phyloP scores from a whole-genome alignment of 495 filamentous ascomycete genomes.

The Polyplosphaeria fusca region DNA sequence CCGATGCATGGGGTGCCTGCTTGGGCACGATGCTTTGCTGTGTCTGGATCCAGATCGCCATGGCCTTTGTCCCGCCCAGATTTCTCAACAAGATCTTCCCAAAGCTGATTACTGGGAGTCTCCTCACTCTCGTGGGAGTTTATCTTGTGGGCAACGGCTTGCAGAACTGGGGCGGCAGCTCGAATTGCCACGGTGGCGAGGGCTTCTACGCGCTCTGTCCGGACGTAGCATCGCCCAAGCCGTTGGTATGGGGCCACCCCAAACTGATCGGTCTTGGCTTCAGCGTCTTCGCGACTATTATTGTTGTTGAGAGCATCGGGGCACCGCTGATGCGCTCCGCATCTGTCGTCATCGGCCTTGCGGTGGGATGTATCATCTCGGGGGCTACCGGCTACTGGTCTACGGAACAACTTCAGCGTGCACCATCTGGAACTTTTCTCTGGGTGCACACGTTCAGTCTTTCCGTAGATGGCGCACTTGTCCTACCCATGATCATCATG shows the following conservation, averaged over 20 bases:
- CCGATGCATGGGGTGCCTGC: constrained; percentile 42
- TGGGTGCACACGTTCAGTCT: constrained; percentile 45
- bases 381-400: constrained; percentile 40
- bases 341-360: constrained; percentile 42
- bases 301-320: constrained; percentile 42
- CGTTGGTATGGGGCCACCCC: constrained; percentile 25
- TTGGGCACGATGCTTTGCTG: constrained; percentile 44
- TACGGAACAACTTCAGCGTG: constrained; percentile 21
- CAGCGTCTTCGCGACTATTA: constrained; percentile 41
- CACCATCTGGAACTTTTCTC: constrained; percentile 43
- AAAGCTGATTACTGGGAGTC: constrained; percentile 43
- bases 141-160: constrained; percentile 41
- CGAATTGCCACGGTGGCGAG: constrained; percentile 36
- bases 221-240: constrained; percentile 30
- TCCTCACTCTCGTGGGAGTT: constrained; percentile 43
- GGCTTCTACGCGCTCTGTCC: constrained; percentile 40
- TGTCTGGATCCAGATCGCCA: constrained; percentile 43
- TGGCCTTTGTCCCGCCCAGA: constrained; percentile 42
- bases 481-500: constrained; percentile 45
- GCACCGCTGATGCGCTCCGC: constrained; percentile 44
- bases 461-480: constrained; percentile 41
- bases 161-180: constrained; percentile 44
- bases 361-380: constrained; percentile 40
- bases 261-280: constrained; percentile 44
- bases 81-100: constrained; percentile 43